Percentiles rank a stretch among this genome's conserved stretches.
Evolutionary conservation across 176 grass and related monocot genomes (phyloP).

Genomic region (Thalia dealbata): DNA sequence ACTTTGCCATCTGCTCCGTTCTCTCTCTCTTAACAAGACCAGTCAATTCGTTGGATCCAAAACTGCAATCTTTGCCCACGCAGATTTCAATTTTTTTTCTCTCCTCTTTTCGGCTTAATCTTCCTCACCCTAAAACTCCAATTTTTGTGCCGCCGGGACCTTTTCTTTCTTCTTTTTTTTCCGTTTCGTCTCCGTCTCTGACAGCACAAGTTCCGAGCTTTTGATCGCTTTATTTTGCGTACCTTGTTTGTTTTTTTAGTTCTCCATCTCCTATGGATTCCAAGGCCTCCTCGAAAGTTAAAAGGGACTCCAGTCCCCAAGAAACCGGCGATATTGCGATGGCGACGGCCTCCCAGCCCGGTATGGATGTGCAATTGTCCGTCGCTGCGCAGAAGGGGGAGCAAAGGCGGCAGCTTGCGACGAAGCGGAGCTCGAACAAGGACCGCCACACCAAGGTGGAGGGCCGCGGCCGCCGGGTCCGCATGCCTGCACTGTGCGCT

Average conservation of each 20-base stretch:
- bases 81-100: not conserved
- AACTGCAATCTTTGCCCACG: not conserved
- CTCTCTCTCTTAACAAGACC: not conserved
- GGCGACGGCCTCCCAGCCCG: conserved; percentile 2
- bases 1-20: not conserved
- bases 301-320: conserved; percentile 1
- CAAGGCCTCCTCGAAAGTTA: conserved; percentile 8
- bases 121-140: not conserved
- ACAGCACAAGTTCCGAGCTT: not conserved
- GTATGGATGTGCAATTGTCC: not conserved
- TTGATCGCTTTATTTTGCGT: not conserved
- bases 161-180: not conserved
- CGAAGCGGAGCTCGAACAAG: conserved; percentile 81
- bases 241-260: not conserved
- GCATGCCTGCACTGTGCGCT: conserved; percentile 82
- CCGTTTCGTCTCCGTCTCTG: not conserved
- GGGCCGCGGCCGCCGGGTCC: conserved; percentile 41
- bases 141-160: not conserved
- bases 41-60: not conserved
- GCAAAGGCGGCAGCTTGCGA: conserved; percentile 37
- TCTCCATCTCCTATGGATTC: conserved; percentile 1
- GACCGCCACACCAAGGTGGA: conserved; percentile 90
- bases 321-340: not conserved
- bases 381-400: conserved; percentile 26
- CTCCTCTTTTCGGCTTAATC: not conserved